Percentiles rank a stretch among this genome's conserved stretches.
Conservation (phyloP, 2,329 filamentous ascomycete species). For the Aspergillus melleus region DNA sequence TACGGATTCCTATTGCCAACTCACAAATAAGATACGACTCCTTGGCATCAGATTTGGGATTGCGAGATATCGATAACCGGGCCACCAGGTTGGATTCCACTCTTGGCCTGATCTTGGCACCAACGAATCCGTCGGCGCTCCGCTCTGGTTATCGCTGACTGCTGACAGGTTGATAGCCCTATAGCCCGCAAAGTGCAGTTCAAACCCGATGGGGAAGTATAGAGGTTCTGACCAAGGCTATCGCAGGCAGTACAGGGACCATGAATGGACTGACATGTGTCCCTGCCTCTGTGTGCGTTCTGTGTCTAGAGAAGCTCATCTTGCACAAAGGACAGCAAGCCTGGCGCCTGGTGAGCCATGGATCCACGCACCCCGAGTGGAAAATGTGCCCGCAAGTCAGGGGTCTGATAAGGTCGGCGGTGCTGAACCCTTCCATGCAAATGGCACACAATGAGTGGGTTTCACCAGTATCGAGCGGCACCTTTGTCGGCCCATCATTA, state of each 20-base stretch:
- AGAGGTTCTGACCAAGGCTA: not conserved
- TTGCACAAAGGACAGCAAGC: conserved; percentile 97
- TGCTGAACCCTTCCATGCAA: conserved; percentile 87
- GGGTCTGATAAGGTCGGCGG: conserved; percentile 90
- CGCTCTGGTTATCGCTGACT: not conserved
- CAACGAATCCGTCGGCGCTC: not conserved
- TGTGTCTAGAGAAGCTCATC: conserved; percentile 18
- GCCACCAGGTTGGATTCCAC: not conserved
- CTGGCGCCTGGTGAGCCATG: conserved; percentile 89
- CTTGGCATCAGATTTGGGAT: not conserved
- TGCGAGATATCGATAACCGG: not conserved
- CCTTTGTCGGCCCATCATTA: not conserved
- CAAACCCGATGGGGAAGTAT: not conserved
- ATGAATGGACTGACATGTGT: not conserved
- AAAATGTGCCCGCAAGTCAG: conserved; percentile 96
- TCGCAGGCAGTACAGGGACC: not conserved
- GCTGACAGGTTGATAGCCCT: not conserved
- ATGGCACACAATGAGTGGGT: conserved; percentile 67
- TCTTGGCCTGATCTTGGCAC: not conserved
- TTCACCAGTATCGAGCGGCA: conserved; percentile 1
- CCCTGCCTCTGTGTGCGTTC: not conserved
- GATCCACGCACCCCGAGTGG: conserved; percentile 91
- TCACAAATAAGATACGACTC: not conserved
- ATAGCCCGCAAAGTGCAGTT: not conserved
- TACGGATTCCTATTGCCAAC: not conserved